A percentile compares a stretch with the other conserved stretches of the same genome.
Evolutionary conservation across 768 basidiomycete genomes (phyloP).

Genomic region (Daedaleopsis nitida): DNA sequence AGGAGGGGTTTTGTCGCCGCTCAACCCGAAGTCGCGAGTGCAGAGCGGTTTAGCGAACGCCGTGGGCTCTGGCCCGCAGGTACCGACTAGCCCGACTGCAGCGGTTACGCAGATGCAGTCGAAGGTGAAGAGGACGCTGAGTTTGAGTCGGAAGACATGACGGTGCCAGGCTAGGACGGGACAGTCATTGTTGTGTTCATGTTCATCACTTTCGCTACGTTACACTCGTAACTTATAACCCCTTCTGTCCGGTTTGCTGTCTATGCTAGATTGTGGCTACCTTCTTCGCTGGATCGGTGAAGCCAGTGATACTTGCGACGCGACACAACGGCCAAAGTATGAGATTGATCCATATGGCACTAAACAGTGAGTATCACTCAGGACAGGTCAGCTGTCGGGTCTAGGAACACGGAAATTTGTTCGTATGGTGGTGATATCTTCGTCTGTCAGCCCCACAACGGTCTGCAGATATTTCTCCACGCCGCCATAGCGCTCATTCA

Average conservation of each 20-base stretch:
- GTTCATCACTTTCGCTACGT: background rate
- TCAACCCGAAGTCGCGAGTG: slow-evolving; percentile 71
- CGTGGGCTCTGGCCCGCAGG: slow-evolving; percentile 25
- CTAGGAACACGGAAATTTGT: slow-evolving; percentile 45
- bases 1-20: slow-evolving; percentile 59
- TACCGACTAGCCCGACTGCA: slow-evolving; percentile 30
- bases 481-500: slow-evolving; percentile 68
- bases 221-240: background rate
- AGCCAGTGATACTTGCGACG: no score
- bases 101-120: slow-evolving; percentile 25
- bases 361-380: background rate
- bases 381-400: slow-evolving; percentile 5
- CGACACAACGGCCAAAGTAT: slow-evolving; percentile 10
- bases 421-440: slow-evolving; percentile 62
- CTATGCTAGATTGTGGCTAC: no score
- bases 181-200: background rate
- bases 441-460: slow-evolving; percentile 58
- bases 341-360: no score
- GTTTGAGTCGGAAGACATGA: slow-evolving; percentile 38
- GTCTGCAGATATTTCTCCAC: slow-evolving; percentile 62
- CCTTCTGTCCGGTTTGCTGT: background rate
- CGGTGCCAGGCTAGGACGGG: background rate
- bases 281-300: no score
- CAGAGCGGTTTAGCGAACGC: slow-evolving; percentile 39
- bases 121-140: slow-evolving; percentile 44